These are phyloP conservation scores for Zostera marina DNA, from an alignment of 116 monocot genomes.

Conservation along the genomic window DNA sequence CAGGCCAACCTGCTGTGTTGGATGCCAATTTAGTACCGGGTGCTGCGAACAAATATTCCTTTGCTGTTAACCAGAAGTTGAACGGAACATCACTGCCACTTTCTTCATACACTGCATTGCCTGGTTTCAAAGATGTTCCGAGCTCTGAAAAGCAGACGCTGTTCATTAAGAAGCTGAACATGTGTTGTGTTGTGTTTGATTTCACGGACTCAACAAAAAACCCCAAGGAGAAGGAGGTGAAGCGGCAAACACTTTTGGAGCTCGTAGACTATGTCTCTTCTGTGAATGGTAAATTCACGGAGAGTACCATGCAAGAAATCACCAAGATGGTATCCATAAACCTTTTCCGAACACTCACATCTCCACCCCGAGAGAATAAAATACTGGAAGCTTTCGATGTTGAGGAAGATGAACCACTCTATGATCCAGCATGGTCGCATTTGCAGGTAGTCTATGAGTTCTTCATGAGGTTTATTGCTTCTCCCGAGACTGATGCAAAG, in stretches of 20 bases:
- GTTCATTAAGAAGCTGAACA: constrained; percentile 16
- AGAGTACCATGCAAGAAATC: constrained; percentile 19
- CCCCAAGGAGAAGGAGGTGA: constrained; percentile 20
- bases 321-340: constrained; percentile 17
- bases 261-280: constrained; percentile 19
- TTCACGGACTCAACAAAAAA: constrained; percentile 18
- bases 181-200: constrained; percentile 24
- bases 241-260: constrained; percentile 19
- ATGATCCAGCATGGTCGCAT: constrained; percentile 23
- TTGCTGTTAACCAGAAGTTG: constrained; percentile 1
- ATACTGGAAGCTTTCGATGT: constrained; percentile 19
- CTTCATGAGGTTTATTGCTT: constrained; percentile 19
- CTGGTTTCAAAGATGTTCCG: constrained; percentile 17
- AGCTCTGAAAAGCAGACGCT: constrained; percentile 14
- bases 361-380: constrained; percentile 18
- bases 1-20: neutral
- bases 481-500: constrained; percentile 22
- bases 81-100: constrained; percentile 15
- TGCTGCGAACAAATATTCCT: constrained; percentile 7
- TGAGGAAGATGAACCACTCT: constrained; percentile 22
- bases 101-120: constrained; percentile 10
- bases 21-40: constrained; percentile 3
- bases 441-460: constrained; percentile 20
- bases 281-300: constrained; percentile 16
- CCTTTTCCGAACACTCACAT: constrained; percentile 13